Evolutionary conservation across 2,329 filamentous ascomycete species (phyloP).

Genomic region (Talaromyces sp.): DNA sequence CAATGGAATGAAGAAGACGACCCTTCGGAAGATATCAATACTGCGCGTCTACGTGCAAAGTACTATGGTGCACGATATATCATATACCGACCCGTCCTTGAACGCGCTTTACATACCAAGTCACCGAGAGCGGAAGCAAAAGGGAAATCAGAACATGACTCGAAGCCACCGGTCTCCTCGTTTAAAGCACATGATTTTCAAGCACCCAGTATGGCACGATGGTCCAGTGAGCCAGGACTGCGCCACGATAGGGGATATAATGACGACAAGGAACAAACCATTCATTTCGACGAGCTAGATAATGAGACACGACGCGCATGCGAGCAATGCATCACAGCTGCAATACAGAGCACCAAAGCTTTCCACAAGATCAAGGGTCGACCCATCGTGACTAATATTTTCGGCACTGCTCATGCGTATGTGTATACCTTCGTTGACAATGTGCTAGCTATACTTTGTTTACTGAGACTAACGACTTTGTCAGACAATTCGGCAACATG

Average conservation of each 20-base stretch:
- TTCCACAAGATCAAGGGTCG: constrained; percentile 65
- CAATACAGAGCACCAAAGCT: constrained; percentile 79
- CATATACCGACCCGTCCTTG: constrained; percentile 74
- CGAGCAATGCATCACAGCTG: constrained; percentile 62
- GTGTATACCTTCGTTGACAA: no score
- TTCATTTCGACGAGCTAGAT: constrained; percentile 39
- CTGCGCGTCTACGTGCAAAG: constrained; percentile 81
- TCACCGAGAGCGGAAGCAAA: background rate
- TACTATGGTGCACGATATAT: constrained; percentile 92
- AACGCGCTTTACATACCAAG: constrained; percentile 55
- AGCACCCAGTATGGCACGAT: constrained; percentile 30
- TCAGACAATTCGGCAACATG: constrained; percentile 93
- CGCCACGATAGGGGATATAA: constrained; percentile 20
- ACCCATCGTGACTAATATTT: constrained; percentile 89
- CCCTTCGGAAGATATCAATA: constrained; percentile 71
- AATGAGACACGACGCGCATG: constrained; percentile 54
- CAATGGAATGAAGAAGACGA: constrained; percentile 64
- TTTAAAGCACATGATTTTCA: constrained; percentile 31
- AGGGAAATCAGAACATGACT: constrained; percentile 3
- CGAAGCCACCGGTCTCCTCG: constrained; percentile 35
- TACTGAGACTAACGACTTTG: constrained; percentile 20
- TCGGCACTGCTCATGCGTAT: constrained; percentile 94
- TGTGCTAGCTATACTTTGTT: no score
- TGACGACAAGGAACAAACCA: background rate
- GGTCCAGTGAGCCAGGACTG: constrained; percentile 35